Percentiles rank a stretch among this genome's conserved stretches.
Evolutionary conservation across 2,329 filamentous ascomycete genomes (phyloP).

Genomic region (Zasmidium citrigriseum): DNA sequence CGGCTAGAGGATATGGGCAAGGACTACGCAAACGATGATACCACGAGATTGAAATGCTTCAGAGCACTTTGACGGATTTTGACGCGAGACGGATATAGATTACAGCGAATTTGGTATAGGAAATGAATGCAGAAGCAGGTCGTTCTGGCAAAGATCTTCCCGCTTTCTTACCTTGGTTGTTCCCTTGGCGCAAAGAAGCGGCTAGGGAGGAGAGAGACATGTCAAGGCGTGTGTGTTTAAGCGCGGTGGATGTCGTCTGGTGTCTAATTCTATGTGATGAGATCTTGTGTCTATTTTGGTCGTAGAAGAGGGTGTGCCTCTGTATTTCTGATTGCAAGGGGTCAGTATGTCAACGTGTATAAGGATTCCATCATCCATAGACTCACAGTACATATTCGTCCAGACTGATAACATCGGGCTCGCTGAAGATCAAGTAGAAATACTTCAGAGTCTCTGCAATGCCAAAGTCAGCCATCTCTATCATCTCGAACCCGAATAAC

Average conservation of each 20-base stretch:
- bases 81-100: background rate
- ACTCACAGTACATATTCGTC: slow-evolving; percentile 52
- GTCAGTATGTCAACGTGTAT: too few species aligned
- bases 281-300: background rate
- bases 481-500: background rate
- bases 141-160: too few species aligned
- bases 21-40: background rate
- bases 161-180: too few species aligned
- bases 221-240: too few species aligned
- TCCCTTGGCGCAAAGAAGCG: too few species aligned
- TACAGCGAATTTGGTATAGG: too few species aligned
- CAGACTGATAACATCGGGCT: slow-evolving; percentile 59
- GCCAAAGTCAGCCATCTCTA: slow-evolving; percentile 17
- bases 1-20: background rate
- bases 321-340: slow-evolving; percentile 44
- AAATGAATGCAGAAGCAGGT: too few species aligned
- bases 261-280: too few species aligned
- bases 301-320: slow-evolving; percentile 43
- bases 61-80: background rate
- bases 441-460: slow-evolving; percentile 69
- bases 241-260: too few species aligned
- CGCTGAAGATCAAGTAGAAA: slow-evolving; percentile 64
- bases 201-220: too few species aligned
- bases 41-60: background rate
- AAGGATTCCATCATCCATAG: background rate